Conservation (phyloP, 129 eudicot genomes). For the Flaveria brownii region DNA sequence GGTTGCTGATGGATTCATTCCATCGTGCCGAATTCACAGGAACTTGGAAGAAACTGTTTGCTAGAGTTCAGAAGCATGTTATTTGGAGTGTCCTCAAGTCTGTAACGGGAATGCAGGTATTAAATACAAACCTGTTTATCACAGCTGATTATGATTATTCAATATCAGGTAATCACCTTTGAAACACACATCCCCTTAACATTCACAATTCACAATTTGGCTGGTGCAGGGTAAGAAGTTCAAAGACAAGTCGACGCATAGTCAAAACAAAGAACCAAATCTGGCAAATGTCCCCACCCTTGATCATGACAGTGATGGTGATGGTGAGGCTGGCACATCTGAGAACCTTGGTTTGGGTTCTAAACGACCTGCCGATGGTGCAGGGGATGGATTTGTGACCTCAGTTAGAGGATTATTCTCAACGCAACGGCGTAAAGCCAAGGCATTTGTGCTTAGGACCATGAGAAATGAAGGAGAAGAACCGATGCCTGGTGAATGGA, state of each 20-base stretch:
- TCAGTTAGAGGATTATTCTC: constrained; percentile 82
- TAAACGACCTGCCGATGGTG: constrained; percentile 67
- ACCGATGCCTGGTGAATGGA: constrained; percentile 65
- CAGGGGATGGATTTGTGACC: constrained; percentile 88
- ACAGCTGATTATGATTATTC: background rate
- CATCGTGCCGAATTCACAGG: constrained; percentile 87
- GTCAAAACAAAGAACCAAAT: constrained; percentile 50
- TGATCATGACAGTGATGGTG: constrained; percentile 59
- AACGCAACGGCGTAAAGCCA: constrained; percentile 84
- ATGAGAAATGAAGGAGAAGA: constrained; percentile 98
- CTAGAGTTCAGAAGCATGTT: constrained; percentile 83
- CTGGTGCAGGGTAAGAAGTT: constrained; percentile 78
- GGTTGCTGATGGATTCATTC: constrained; percentile 89
- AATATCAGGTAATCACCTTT: background rate
- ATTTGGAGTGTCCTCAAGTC: constrained; percentile 97
- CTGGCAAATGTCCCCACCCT: constrained; percentile 57
- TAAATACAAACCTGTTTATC: background rate
- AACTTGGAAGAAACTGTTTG: constrained; percentile 88
- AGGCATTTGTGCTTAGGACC: constrained; percentile 87
- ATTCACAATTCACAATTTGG: background rate
- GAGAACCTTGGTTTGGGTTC: constrained; percentile 49
- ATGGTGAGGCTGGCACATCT: background rate
- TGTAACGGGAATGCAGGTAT: constrained; percentile 97
- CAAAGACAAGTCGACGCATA: constrained; percentile 64
- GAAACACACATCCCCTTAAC: background rate